Evolutionary conservation across 148 eudicot genomes (phyloP).

Genomic region (Agrostemma githago): DNA sequence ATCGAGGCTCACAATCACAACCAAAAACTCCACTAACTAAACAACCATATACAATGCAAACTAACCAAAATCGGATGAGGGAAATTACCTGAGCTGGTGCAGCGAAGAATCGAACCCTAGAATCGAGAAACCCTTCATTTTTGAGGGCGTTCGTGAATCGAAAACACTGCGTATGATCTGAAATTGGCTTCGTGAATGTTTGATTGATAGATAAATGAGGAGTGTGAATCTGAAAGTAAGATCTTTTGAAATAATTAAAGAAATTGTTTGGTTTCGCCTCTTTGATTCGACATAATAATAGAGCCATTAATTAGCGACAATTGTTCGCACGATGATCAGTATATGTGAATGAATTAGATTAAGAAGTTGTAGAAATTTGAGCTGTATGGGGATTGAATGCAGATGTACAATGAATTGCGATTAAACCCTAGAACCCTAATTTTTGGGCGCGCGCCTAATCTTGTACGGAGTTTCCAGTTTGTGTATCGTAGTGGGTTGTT

Average conservation of each 20-base stretch:
- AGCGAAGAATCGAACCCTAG: constrained; percentile 59
- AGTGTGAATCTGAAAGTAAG: constrained; percentile 29
- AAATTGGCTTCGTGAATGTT: constrained; percentile 3
- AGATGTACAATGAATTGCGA: too few species aligned
- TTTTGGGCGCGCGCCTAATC: too few species aligned
- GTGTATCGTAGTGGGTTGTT: too few species aligned
- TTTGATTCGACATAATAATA: constrained; percentile 30
- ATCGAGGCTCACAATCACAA: background rate
- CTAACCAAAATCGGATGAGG: constrained; percentile 1
- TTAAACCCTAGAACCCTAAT: too few species aligned
- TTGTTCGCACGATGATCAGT: too few species aligned
- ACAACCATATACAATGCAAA: background rate
- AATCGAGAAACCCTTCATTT: constrained; percentile 18
- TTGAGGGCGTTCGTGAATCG: constrained; percentile 12
- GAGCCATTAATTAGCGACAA: background rate
- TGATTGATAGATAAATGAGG: constrained; percentile 25
- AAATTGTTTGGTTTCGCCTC: constrained; percentile 30
- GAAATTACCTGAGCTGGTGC: constrained; percentile 61
- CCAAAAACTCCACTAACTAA: background rate
- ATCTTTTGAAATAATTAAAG: constrained; percentile 31
- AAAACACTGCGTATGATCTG: background rate
- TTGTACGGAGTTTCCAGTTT: too few species aligned
- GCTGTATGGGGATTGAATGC: too few species aligned
- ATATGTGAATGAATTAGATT: too few species aligned
- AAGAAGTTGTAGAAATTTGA: too few species aligned